Evolutionary conservation across 2,329 filamentous ascomycete species (phyloP).

Genomic region (Aspergillus sp.): DNA sequence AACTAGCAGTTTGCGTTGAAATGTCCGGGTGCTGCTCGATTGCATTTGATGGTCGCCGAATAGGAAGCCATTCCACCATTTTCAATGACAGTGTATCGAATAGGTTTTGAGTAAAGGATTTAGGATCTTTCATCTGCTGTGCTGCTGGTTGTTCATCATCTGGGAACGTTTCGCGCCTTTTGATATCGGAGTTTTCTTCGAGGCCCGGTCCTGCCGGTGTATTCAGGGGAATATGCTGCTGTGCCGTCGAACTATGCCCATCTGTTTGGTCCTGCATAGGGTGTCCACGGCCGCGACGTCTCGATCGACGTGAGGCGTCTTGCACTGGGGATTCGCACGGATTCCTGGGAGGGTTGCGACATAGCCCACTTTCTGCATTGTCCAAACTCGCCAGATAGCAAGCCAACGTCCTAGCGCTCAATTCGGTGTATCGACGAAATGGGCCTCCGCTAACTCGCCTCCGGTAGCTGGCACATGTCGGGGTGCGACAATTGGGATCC

Average conservation of each 20-base stretch:
- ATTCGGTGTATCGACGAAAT: conserved; percentile 67
- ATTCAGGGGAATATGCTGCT: not conserved
- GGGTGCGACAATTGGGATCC: conserved; percentile 57
- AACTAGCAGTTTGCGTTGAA: conserved; percentile 1
- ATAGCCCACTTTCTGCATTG: conserved; percentile 63
- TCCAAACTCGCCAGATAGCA: conserved; percentile 73
- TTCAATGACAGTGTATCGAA: conserved; percentile 42
- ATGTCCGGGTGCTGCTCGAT: conserved; percentile 10
- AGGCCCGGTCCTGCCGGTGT: too few relatives aligned
- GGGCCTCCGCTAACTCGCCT: conserved; percentile 60
- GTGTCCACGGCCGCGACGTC: conserved; percentile 26
- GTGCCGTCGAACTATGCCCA: not conserved
- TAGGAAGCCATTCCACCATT: conserved; percentile 41
- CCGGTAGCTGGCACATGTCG: conserved; percentile 74
- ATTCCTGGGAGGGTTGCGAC: conserved; percentile 40
- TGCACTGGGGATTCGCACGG: conserved; percentile 19
- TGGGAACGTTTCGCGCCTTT: conserved; percentile 5
- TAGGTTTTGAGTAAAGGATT: conserved; percentile 54
- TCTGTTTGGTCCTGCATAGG: not conserved
- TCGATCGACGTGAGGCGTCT: conserved; percentile 20
- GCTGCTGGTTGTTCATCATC: conserved; percentile 16
- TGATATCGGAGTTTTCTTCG: not conserved
- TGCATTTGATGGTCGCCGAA: conserved; percentile 23
- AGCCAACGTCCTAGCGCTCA: conserved; percentile 74
- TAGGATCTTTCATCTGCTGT: conserved; percentile 45